phyloP scores from a whole-genome alignment of 768 basidiomycete genomes.

The Neoboletus magnificus region DNA sequence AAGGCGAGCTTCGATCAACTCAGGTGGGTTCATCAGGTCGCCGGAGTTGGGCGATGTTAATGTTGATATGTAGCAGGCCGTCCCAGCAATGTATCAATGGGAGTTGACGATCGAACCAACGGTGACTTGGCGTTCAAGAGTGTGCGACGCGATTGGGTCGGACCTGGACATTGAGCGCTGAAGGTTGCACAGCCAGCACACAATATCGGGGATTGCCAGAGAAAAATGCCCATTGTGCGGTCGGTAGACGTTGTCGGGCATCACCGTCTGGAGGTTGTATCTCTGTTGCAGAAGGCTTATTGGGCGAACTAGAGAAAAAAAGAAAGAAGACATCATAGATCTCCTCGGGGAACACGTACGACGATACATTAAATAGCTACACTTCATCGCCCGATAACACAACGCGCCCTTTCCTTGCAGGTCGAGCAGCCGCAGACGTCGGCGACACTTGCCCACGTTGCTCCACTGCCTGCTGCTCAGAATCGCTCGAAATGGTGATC shows the following conservation, averaged over 20 bases:
- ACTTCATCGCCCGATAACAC: slow-evolving; percentile 40
- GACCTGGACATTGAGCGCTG: slow-evolving; percentile 1
- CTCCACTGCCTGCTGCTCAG: slow-evolving; percentile 9
- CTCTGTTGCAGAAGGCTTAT: slow-evolving; percentile 10
- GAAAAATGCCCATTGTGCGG: neutral
- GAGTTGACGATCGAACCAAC: neutral
- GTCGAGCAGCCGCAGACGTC: slow-evolving; percentile 11
- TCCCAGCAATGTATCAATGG: neutral
- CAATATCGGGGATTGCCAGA: neutral
- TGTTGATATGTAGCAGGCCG: neutral
- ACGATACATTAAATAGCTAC: slow-evolving; percentile 17
- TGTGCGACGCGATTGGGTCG: slow-evolving; percentile 18
- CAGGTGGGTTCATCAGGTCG: slow-evolving; percentile 1
- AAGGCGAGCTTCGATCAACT: slow-evolving; percentile 1
- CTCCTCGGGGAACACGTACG: slow-evolving; percentile 4
- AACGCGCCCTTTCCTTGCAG: slow-evolving; percentile 27
- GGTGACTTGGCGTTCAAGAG: slow-evolving; percentile 12
- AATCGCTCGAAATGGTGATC: slow-evolving; percentile 23
- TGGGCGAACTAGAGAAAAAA: neutral
- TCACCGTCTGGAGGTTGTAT: neutral
- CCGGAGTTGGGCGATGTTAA: neutral
- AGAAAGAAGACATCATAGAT: neutral
- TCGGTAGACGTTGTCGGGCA: neutral
- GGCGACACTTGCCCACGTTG: neutral
- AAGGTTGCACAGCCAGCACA: slow-evolving; percentile 3